Evolutionary conservation across 176 grass and related monocot genomes (phyloP).

Genomic region (Carex myosuroides): DNA sequence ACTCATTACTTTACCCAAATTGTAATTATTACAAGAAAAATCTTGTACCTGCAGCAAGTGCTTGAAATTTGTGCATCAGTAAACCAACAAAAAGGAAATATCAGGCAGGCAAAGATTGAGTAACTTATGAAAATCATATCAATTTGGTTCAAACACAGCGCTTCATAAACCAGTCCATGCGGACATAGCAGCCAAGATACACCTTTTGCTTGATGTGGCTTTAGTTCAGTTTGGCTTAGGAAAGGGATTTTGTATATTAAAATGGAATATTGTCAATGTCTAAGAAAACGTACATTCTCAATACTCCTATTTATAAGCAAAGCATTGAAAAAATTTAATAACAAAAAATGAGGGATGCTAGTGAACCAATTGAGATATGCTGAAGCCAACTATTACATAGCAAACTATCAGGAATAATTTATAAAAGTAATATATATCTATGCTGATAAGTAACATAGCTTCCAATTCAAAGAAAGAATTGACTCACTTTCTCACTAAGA

Average conservation of each 20-base stretch:
- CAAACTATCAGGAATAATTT: background rate
- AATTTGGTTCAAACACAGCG: background rate
- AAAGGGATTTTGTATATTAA: background rate
- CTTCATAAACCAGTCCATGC: background rate
- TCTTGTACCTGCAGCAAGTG: background rate
- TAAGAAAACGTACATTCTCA: background rate
- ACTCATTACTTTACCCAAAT: background rate
- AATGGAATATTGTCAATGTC: background rate
- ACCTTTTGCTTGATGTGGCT: background rate
- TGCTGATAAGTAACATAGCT: background rate
- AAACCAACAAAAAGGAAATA: background rate
- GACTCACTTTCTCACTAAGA: conserved; percentile 86
- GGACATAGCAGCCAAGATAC: background rate
- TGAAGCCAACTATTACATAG: background rate
- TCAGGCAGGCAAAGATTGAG: background rate
- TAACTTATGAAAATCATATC: background rate
- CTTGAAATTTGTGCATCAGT: background rate
- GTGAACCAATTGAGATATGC: background rate
- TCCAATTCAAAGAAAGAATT: background rate
- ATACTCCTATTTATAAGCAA: background rate
- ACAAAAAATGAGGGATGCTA: background rate
- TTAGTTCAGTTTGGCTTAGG: background rate
- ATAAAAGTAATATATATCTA: background rate
- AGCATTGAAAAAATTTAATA: background rate
- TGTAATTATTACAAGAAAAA: background rate